Evolutionary conservation across 2,329 filamentous ascomycete species (phyloP), one percentile per base, ranked within the genome.

Genomic region (Ophiognomonia clavigignenti-juglandacearum): DNA sequence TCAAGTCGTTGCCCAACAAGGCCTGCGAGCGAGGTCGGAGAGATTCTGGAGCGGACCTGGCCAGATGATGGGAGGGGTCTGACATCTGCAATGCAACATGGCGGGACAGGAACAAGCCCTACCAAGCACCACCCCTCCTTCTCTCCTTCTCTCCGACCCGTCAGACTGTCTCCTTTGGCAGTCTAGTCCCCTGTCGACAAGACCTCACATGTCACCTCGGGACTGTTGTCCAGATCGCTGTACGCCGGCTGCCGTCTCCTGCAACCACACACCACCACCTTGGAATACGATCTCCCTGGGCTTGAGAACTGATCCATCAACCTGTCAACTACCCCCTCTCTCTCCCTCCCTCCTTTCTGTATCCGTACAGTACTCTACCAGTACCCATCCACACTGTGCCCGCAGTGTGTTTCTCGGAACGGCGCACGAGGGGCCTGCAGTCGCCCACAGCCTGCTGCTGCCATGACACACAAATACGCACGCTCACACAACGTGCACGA

Each of bases 1-100:
- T n/a, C n/a, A 29, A 29, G 31, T 34, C 26, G 24, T 29, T 47
- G 34, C 48, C 39, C 19, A 40, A 35, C 40, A 36, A 43, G 34
- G 35, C 26, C 46, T 7, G 36, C 14, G 26, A n/a, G 10, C 24
- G 24, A 26, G 24, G 24, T 10, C 24, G 24, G 24, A 26, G 6
- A 10, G 24, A 26, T n/a, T n/a, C 24, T 6, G 10, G 24, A 26
- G 24, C 24, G 10, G 24, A 6, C 24, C 24, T 34, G 35, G n/a
- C n/a, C 24, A 40, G 29, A 39, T 44, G 41, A 41, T 40, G 36
- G 32, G 10, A 6, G 24, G 24, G 24, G 24, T 26, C 29, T 51
- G 48, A 51, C 45, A 47, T 13, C 44, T 51, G 37, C 44, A 48
- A 44, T 48, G 31, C 44, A 48, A 43, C 27, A 19, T 5, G 5